Conservation (phyloP, 2,329 filamentous ascomycete species). For the Aspergillus ruber region DNA sequence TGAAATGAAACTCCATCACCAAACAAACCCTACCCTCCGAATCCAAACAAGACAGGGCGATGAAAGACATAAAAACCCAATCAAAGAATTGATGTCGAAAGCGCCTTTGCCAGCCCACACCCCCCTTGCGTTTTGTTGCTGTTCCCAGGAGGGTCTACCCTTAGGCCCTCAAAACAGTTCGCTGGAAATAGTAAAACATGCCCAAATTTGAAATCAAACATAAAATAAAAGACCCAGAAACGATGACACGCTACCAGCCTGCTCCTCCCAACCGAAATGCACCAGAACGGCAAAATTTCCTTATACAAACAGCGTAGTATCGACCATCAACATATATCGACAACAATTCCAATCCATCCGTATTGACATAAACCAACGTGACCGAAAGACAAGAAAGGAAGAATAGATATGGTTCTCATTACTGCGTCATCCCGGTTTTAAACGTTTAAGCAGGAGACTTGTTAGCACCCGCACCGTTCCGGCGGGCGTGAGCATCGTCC, state of each 20-base stretch:
- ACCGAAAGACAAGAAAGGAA: slow-evolving; percentile 11
- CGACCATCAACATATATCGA: slow-evolving; percentile 32
- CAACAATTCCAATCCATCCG: slow-evolving; percentile 24
- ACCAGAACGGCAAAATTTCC: slow-evolving; percentile 38
- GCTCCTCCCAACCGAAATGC: slow-evolving; percentile 39
- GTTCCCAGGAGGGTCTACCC: slow-evolving; percentile 13
- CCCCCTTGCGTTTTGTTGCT: slow-evolving; percentile 3
- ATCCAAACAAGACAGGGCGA: slow-evolving; percentile 8
- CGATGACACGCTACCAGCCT: slow-evolving; percentile 37
- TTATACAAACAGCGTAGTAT: slow-evolving; percentile 38
- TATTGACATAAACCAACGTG: slow-evolving; percentile 26
- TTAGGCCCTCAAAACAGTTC: slow-evolving; percentile 16
- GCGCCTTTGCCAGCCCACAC: slow-evolving; percentile 8
- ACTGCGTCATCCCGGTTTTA: background rate
- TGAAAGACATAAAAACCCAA: slow-evolving; percentile 13
- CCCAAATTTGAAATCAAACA: slow-evolving; percentile 18
- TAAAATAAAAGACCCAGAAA: slow-evolving; percentile 26
- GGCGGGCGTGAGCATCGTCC: slow-evolving; percentile 40
- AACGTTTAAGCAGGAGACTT: slow-evolving; percentile 35
- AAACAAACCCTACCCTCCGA: slow-evolving; percentile 4
- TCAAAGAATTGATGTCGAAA: slow-evolving; percentile 14
- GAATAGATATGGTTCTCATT: background rate
- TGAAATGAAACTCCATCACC: slow-evolving; percentile 9
- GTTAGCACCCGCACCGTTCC: slow-evolving; percentile 40
- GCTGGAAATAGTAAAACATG: slow-evolving; percentile 19